Percentiles rank a stretch among this genome's conserved stretches.
These are phyloP conservation scores for Pseudoperonospora humuli DNA, from an alignment of 352 stramenopile genomes.

Conservation along the genomic window DNA sequence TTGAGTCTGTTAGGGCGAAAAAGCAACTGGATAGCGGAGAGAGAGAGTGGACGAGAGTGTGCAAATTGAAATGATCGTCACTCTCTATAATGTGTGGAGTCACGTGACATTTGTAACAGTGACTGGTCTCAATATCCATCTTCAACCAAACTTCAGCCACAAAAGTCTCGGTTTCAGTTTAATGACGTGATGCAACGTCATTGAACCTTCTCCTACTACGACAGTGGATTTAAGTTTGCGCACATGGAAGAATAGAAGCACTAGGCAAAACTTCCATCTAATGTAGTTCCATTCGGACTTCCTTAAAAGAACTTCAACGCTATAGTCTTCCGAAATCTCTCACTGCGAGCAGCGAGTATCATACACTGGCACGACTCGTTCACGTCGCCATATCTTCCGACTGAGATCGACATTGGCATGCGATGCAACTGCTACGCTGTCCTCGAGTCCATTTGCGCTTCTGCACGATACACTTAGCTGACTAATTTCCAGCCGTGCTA, in stretches of 20 bases:
- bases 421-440: constrained; percentile 13
- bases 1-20: too few relatives aligned
- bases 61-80: too few relatives aligned
- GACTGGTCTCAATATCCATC: too few relatives aligned
- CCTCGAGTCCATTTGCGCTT: constrained; percentile 13
- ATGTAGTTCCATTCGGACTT: constrained; percentile 11
- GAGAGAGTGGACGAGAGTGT: too few relatives aligned
- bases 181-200: too few relatives aligned
- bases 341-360: constrained; percentile 6
- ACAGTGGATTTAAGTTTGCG: not conserved
- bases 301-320: constrained; percentile 16
- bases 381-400: not conserved
- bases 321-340: constrained; percentile 7
- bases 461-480: constrained; percentile 22
- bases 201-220: too few relatives aligned
- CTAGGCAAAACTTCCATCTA: constrained; percentile 33
- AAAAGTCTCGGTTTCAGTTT: too few relatives aligned
- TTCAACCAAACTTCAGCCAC: too few relatives aligned
- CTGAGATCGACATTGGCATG: constrained; percentile 1
- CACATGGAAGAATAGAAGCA: constrained; percentile 15
- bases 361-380: constrained; percentile 14
- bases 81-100: too few relatives aligned
- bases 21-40: too few relatives aligned
- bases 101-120: too few relatives aligned
- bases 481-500: constrained; percentile 47